Percentiles rank a stretch among this genome's conserved stretches.
Evolutionary conservation across 108 stramenopile species (phyloP).

Genomic region (Chaetoceros muelleri): DNA sequence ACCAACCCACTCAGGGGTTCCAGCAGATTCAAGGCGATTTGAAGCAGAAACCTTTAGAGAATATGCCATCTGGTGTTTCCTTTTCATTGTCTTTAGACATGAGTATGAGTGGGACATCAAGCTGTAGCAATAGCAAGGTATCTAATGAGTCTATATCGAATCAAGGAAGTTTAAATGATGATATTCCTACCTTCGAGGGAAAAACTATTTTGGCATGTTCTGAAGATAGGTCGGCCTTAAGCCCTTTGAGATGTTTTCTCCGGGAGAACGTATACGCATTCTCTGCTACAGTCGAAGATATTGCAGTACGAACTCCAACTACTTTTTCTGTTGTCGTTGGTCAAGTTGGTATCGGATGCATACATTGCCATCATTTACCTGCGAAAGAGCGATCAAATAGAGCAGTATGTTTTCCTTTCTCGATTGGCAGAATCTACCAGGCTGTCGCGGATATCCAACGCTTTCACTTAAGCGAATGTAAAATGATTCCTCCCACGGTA

Average conservation of each 20-base stretch:
- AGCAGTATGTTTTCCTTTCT: constrained; percentile 85
- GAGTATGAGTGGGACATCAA: neutral
- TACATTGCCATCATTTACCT: constrained; percentile 54
- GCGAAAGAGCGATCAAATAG: constrained; percentile 71
- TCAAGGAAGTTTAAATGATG: neutral
- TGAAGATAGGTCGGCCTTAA: constrained; percentile 58
- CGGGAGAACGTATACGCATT: constrained; percentile 80
- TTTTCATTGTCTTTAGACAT: neutral
- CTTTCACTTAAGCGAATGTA: constrained; percentile 78
- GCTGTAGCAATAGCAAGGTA: neutral
- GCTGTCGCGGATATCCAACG: constrained; percentile 85
- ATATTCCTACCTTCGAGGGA: constrained; percentile 34
- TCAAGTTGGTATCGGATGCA: constrained; percentile 81
- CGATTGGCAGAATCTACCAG: constrained; percentile 80
- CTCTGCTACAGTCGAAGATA: constrained; percentile 71
- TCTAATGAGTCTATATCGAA: neutral
- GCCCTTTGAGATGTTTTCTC: constrained; percentile 79
- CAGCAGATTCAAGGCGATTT: too few species aligned
- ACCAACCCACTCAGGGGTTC: too few species aligned
- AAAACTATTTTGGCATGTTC: constrained; percentile 42
- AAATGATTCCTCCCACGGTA: constrained; percentile 59
- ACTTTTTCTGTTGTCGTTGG: constrained; percentile 74
- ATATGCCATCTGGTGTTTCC: neutral
- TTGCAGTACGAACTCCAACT: constrained; percentile 79
- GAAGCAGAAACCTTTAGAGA: constrained; percentile 12